phyloP scores from a whole-genome alignment of 257 asterid genomes.

The Nicotiana tomentosiformis region DNA sequence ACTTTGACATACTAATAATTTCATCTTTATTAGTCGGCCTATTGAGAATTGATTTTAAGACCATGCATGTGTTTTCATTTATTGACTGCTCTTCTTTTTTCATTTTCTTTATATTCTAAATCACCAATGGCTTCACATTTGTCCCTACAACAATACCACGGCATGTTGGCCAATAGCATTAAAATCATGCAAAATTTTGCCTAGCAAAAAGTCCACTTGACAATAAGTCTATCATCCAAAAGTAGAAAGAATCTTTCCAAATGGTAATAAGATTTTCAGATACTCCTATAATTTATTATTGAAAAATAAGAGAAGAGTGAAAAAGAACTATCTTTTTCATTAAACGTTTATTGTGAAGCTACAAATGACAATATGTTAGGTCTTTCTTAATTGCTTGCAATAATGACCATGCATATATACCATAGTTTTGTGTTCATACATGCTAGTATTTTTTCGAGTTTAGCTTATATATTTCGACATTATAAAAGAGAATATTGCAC shows the following conservation, averaged over 20 bases:
- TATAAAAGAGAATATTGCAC: no score
- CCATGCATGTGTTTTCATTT: slow-evolving; percentile 46
- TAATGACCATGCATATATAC: not conserved
- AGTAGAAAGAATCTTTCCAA: not conserved
- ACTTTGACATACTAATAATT: not conserved
- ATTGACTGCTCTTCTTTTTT: not conserved
- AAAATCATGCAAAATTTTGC: not conserved
- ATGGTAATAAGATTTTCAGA: not conserved
- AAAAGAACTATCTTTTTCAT: not conserved
- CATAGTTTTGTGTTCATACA: not conserved
- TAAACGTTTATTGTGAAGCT: not conserved
- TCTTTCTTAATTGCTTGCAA: not conserved
- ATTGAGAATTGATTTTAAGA: slow-evolving; percentile 15
- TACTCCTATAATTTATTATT: not conserved
- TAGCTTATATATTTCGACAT: no score
- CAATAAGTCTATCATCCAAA: not conserved
- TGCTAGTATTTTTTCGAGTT: not conserved
- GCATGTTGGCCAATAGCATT: not conserved
- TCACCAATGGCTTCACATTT: not conserved
- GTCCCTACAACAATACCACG: not conserved
- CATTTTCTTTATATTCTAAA: not conserved
- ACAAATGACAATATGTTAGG: not conserved
- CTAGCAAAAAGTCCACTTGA: not conserved
- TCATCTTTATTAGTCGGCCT: not conserved
- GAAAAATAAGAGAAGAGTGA: not conserved